Percentiles rank a stretch among this genome's conserved stretches.
Conservation (phyloP, 148 eudicot genomes). For the Mesembryanthemum crystallinum region DNA sequence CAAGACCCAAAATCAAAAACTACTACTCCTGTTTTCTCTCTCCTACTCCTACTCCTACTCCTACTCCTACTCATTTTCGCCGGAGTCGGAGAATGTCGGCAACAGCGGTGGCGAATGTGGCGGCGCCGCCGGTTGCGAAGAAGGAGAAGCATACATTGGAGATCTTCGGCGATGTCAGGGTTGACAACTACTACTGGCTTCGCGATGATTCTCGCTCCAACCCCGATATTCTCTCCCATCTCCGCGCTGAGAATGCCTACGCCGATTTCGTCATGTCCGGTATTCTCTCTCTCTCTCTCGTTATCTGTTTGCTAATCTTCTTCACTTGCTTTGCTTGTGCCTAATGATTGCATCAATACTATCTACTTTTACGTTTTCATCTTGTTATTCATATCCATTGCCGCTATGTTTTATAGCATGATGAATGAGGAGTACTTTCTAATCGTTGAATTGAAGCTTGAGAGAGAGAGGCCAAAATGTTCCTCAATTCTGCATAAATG, state of each 20-base stretch:
- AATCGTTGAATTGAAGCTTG: not conserved
- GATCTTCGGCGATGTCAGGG: slow-evolving; percentile 77
- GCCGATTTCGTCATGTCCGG: slow-evolving; percentile 74
- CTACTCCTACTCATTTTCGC: not conserved
- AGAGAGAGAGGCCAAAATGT: too few relatives aligned
- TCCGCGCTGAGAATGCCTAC: slow-evolving; percentile 58
- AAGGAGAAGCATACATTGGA: slow-evolving; percentile 64
- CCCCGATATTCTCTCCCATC: slow-evolving; percentile 58
- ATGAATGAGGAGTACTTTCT: too few relatives aligned
- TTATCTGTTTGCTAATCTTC: not conserved
- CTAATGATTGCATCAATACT: too few relatives aligned
- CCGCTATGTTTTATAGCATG: too few relatives aligned
- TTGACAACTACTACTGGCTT: slow-evolving; percentile 85
- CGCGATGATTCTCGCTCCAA: slow-evolving; percentile 80
- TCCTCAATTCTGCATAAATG: too few relatives aligned
- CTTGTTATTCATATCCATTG: not conserved
- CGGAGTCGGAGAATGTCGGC: slow-evolving; percentile 10
- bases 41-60: not conserved
- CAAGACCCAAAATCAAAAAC: too few relatives aligned
- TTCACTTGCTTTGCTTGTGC: not conserved
- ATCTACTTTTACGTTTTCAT: not conserved
- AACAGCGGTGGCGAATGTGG: slow-evolving; percentile 12
- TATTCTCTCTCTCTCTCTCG: slow-evolving; percentile 2
- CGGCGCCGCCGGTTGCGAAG: slow-evolving; percentile 52
- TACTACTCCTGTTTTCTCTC: too few relatives aligned